Base-by-base conservation (phyloP, 2,329 filamentous ascomycete genomes). In the Clarireedia paspali region DNA sequence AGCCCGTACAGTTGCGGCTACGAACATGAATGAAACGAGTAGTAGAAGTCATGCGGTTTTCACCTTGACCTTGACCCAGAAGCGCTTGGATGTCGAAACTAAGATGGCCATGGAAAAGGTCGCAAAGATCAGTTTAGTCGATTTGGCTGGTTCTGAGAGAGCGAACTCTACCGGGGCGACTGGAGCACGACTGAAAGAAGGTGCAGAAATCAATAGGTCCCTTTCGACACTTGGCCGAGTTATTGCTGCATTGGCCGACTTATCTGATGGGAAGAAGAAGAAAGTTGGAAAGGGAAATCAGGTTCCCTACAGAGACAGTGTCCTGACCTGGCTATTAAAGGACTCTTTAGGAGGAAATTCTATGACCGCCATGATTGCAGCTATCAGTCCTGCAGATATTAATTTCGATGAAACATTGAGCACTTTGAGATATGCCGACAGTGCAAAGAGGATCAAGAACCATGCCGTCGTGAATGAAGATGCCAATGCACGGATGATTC, bases 1-100 rank as follows among this genome's bases (percentile, higher is more conserved):
- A 74, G 94, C 94, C 36, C 82, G 94, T 77, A 99, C 94, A 0
- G 94, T 99, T 40, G 94, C 94, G 3, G 94, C 94, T 6, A 99
- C 94, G 40, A 99, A 97, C 80, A 99, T 99, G 94, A 99, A 99
- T 77, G 94, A 97, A 73, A 99, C 95, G 0, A 96, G 91, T 58
- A 96, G 91, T 81, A 87, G 94, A 77, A 97, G 92, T 70, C 94
- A 99, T 72, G 94, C 94, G 42, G 95, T 99, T 51, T 99, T 99
- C 70, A 99, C 95, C 20, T 77, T 99, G 53, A 97, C 92, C 67
- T 77, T 99, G 47, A 96, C 91, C 0, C 94, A 99, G 71, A 97
- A 96, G 72, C 85, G 89, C 59, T 87, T 88, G 68, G 94, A 99
- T 69, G 76, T 82, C 2, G 91, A 96, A 70, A 96, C 94, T 0